Evolutionary conservation across 2,329 filamentous ascomycete species (phyloP), one percentile per base, ranked within the genome.

Genomic region (Fusarium graminum): DNA sequence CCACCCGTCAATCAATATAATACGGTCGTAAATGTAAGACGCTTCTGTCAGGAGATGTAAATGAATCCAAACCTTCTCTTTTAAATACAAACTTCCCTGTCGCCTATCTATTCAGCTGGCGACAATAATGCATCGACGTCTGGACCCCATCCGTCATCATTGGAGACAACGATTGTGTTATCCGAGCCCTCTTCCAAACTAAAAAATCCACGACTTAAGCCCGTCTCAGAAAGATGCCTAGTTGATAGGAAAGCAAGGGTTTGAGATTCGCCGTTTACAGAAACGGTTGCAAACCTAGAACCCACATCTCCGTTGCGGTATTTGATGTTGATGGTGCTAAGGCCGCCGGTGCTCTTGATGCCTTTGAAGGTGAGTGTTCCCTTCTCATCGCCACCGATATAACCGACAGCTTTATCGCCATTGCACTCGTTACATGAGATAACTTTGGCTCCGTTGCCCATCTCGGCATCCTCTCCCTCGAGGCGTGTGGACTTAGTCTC

Each of bases 211-310:
- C 80, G 77, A 52, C 83, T 84, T 14, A 76, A 82, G 0, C 75
- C 81, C 6, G 77, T 60, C 30, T 61, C 77, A 26, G 81, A 80
- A 38, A 79, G 78, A 1, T 74, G 64, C 2, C 65, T 75, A 1
- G 81, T 80, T 0, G 85, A 84, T 49, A 88, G 63, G 60, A 90
- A 90, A 0, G 87, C 85, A 4, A 88, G 64, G 16, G 77, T 78
- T 69, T 85, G 79, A 0, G 72, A 71, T 30, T 79, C 79, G 1
- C 84, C 86, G 62, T 90, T 89, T 4, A 90, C 86, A 3, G 75
- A 77, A 2, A 89, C 83, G 38, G 80, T 80, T 0, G 85, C 86
- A 70, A 82, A 84, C 26, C 88, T 74, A 64, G 86, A 81, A 0
- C 72, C 72, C 1, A 67, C 80, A 63, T 90, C 86, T 0, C 85